Conservation (phyloP, 768 basidiomycete genomes). For the Phylloporus sp. region DNA sequence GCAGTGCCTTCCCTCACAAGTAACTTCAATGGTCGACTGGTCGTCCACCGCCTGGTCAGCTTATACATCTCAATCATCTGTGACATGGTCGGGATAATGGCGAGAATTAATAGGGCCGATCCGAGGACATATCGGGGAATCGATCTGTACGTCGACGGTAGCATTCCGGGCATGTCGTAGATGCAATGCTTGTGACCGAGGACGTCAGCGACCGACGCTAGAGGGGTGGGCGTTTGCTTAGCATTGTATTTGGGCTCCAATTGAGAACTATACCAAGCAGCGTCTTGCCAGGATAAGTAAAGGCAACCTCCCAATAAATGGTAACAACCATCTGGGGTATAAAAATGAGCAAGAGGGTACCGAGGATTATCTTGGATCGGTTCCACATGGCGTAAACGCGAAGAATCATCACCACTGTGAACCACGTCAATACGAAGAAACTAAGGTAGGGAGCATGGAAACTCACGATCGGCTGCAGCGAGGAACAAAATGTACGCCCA, state of each 20-base stretch:
- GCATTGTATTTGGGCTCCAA: not conserved
- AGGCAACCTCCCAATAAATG: not conserved
- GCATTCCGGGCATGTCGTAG: not conserved
- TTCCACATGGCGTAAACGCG: constrained; percentile 15
- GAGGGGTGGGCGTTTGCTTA: not conserved
- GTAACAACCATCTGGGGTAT: not conserved
- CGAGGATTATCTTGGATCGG: constrained; percentile 3
- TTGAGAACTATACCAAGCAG: constrained; percentile 1
- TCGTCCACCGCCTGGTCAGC: constrained; percentile 2
- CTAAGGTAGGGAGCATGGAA: not conserved
- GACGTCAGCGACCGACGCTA: not conserved
- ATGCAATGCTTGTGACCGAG: constrained; percentile 1
- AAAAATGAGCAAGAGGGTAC: constrained; percentile 3
- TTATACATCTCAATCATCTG: constrained; percentile 4
- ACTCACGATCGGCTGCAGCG: constrained; percentile 7
- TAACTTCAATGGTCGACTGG: constrained; percentile 1
- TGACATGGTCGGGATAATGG: not conserved
- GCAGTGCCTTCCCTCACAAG: constrained; percentile 9
- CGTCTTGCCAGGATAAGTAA: not conserved
- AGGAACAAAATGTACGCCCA: constrained; percentile 4
- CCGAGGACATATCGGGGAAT: constrained; percentile 8
- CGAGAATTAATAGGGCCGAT: constrained; percentile 2
- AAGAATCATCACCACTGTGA: constrained; percentile 17
- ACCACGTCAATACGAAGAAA: not conserved
- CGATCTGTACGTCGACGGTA: not conserved